These are phyloP conservation scores for Rhodotorula toruloides DNA, from an alignment of 768 basidiomycete species.

Conservation along the genomic window DNA sequence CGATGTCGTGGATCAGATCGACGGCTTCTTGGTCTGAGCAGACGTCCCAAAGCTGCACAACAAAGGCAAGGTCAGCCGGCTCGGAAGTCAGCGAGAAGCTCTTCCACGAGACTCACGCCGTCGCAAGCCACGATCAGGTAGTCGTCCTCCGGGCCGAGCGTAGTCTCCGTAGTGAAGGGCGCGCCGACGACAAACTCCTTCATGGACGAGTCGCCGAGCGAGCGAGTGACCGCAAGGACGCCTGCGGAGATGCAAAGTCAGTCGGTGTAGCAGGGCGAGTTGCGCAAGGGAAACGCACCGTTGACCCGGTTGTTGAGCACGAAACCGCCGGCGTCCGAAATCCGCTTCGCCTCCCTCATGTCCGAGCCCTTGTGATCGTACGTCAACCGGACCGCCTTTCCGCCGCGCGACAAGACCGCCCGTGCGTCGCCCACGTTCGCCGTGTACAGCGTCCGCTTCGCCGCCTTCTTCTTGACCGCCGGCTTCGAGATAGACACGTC, in stretches of 20 bases:
- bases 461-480: slow-evolving; percentile 38
- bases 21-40: slow-evolving; percentile 83
- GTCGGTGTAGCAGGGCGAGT: too few relatives aligned
- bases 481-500: slow-evolving; percentile 30
- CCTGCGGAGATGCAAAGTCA: slow-evolving; percentile 60
- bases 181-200: slow-evolving; percentile 98
- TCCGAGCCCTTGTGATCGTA: slow-evolving; percentile 99
- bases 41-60: slow-evolving; percentile 77
- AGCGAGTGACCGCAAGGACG: slow-evolving; percentile 80
- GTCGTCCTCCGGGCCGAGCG: slow-evolving; percentile 81
- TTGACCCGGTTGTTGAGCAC: slow-evolving; percentile 98
- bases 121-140: slow-evolving; percentile 86
- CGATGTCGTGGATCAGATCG: slow-evolving; percentile 64
- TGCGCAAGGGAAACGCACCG: slow-evolving; percentile 58
- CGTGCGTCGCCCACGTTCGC: slow-evolving; percentile 97
- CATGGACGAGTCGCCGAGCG: slow-evolving; percentile 95
- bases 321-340: slow-evolving; percentile 95
- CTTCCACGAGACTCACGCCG: slow-evolving; percentile 51
- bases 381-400: slow-evolving; percentile 84
- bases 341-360: slow-evolving; percentile 93
- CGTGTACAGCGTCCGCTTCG: slow-evolving; percentile 65
- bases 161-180: slow-evolving; percentile 97
- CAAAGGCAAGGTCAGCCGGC: background rate
- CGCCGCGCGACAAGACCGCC: slow-evolving; percentile 83
- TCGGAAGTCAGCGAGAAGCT: background rate